Conservation (phyloP, 495 filamentous ascomycete genomes). For the Lophium mytilinum region DNA sequence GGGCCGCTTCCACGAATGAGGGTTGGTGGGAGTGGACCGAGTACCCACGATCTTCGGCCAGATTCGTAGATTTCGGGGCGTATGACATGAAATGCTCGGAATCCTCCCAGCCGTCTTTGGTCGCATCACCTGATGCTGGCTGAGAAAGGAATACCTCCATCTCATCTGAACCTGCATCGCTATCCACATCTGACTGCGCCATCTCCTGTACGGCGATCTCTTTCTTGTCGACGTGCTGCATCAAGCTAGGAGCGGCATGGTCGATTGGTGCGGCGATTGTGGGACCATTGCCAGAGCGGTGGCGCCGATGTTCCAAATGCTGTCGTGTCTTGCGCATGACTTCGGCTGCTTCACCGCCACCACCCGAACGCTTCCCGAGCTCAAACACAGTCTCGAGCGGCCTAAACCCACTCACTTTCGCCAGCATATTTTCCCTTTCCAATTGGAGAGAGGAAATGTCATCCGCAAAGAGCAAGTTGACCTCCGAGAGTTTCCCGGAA, state of each 20-base stretch:
- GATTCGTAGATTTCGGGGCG: constrained; percentile 62
- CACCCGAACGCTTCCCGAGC: constrained; percentile 62
- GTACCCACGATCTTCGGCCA: constrained; percentile 83
- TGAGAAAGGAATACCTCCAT: constrained; percentile 77
- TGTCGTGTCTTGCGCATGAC: constrained; percentile 62
- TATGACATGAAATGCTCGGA: constrained; percentile 95
- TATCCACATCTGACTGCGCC: constrained; percentile 2
- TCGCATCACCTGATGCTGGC: constrained; percentile 33
- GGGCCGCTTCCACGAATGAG: constrained; percentile 71
- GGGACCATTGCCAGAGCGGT: constrained; percentile 23
- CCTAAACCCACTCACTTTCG: constrained; percentile 73
- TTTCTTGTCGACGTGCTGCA: constrained; percentile 20
- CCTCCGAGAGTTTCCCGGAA: constrained; percentile 56
- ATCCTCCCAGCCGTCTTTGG: constrained; percentile 57
- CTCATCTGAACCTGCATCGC: constrained; percentile 42
- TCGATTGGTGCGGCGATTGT: neutral
- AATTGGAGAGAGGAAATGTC: constrained; percentile 53
- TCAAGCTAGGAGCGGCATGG: constrained; percentile 26
- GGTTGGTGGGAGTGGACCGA: constrained; percentile 69
- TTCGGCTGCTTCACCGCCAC: constrained; percentile 68
- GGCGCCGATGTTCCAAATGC: constrained; percentile 48
- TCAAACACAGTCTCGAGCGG: constrained; percentile 94
- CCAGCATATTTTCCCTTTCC: constrained; percentile 75
- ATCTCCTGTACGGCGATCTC: constrained; percentile 7
- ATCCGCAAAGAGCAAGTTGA: constrained; percentile 71